Evolutionary conservation across 2,329 filamentous ascomycete species (phyloP), one percentile per base, ranked within the genome.

Genomic region (Fusarium avenaceum): DNA sequence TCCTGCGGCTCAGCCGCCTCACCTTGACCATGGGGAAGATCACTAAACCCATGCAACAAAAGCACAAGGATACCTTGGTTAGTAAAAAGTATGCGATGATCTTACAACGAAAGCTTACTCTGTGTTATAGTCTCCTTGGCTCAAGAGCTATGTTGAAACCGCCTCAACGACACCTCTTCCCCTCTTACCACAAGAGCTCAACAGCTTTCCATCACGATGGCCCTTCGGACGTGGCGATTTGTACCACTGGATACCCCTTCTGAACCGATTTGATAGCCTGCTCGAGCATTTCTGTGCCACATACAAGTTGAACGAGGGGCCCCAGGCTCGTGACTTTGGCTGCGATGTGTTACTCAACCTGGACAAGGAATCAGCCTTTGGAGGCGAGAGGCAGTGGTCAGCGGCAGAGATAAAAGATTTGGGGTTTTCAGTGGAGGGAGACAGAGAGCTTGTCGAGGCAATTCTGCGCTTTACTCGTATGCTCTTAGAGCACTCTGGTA

Each of bases 231-330:
- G 95, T 78, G 96, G 96, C 63, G 96, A 99, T 78, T 84, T 98
- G 30, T 98, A 98, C 78, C 95, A 99, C 84, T 99, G 96, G 96
- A 97, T 99, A 71, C 90, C 92, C 28, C 86, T 97, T 24, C 82
- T 99, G 63, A 97, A 99, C 79, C 90, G 94, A 59, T 98, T 99
- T 79, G 96, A 99, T 80, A 88, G 87, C 75, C 89, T 98, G 68
- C 83, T 99, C 40, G 93, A 97, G 73, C 84, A 88, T 39, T 94
- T 97, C 77, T 93, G 90, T 78, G 85, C 87, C 57, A 90, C 89
- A 69, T 99, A 99, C 81, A 89, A 89, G 65, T 84, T 99, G 57
- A 88, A 89, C 64, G 86, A 91, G 60, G 93, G 93, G 1, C 93
- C 94, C 3, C 96, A 99, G 80, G 87, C 84, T 46, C 87, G 89